phyloP scores from a whole-genome alignment of 2,329 filamentous ascomycete genomes.

The Fusarium sarcochroum region DNA sequence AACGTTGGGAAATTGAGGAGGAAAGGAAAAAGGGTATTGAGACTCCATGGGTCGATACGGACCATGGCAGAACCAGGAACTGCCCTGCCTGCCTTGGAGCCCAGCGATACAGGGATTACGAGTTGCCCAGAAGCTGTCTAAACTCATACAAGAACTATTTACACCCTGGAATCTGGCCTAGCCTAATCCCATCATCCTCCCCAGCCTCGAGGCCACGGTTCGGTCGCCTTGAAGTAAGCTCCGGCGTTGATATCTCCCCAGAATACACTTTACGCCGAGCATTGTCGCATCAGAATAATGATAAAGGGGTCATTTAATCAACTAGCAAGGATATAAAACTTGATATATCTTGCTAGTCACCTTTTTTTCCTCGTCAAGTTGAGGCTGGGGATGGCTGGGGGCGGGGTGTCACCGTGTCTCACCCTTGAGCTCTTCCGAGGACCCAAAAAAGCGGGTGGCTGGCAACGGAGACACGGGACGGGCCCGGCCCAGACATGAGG shows the following conservation, averaged over 20 bases:
- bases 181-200: conserved; percentile 24
- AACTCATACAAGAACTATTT: conserved; percentile 18
- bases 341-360: conserved; percentile 25
- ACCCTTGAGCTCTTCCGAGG: conserved; percentile 26
- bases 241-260: conserved; percentile 25
- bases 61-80: conserved; percentile 23
- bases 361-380: conserved; percentile 29
- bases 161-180: conserved; percentile 24
- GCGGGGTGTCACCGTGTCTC: conserved; percentile 34
- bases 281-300: conserved; percentile 18
- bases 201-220: conserved; percentile 32
- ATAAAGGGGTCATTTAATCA: conserved; percentile 19
- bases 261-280: conserved; percentile 28
- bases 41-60: conserved; percentile 31
- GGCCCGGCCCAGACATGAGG: conserved; percentile 22
- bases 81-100: conserved; percentile 21
- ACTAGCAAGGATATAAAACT: conserved; percentile 41
- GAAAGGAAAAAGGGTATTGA: conserved; percentile 13
- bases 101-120: conserved; percentile 35
- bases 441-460: conserved; percentile 42
- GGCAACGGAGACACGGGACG: conserved; percentile 40
- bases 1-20: conserved; percentile 27
- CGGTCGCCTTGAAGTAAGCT: conserved; percentile 5
- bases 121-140: conserved; percentile 26
- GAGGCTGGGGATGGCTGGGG: conserved; percentile 45